Evolutionary conservation across 495 filamentous ascomycete genomes (phyloP).

Genomic region (Neurospora intermedia): DNA sequence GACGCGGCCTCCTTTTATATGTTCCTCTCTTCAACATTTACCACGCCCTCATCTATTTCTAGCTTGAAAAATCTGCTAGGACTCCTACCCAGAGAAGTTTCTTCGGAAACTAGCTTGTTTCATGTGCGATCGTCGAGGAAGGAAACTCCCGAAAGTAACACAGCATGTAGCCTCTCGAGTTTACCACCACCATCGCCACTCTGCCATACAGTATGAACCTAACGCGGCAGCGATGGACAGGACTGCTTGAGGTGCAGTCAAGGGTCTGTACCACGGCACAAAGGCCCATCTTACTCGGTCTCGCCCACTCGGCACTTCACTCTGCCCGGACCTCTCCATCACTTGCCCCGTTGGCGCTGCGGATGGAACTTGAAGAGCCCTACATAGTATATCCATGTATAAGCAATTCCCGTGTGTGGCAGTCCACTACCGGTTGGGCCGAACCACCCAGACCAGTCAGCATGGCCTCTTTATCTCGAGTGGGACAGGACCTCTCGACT

Average conservation of each 20-base stretch:
- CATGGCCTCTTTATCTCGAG: background rate
- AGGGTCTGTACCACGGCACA: background rate
- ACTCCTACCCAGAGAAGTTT: background rate
- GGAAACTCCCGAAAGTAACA: background rate
- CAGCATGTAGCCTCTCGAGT: background rate
- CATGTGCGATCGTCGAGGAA: background rate
- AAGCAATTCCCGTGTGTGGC: background rate
- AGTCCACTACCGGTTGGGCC: background rate
- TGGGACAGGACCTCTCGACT: background rate
- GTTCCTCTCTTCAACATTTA: background rate
- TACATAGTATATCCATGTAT: background rate
- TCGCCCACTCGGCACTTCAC: background rate
- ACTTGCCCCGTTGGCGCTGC: background rate
- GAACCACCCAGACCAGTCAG: background rate
- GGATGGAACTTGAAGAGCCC: background rate
- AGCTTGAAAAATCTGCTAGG: background rate
- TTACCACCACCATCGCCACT: background rate
- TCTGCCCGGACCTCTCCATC: background rate
- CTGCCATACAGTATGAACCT: background rate
- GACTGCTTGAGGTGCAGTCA: background rate
- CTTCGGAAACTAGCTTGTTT: background rate
- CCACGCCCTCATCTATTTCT: background rate
- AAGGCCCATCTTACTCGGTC: background rate
- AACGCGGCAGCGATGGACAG: background rate
- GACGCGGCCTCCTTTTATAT: background rate